Evolutionary conservation across 257 asterid genomes (phyloP).

Genomic region (Fraxinus americana): DNA sequence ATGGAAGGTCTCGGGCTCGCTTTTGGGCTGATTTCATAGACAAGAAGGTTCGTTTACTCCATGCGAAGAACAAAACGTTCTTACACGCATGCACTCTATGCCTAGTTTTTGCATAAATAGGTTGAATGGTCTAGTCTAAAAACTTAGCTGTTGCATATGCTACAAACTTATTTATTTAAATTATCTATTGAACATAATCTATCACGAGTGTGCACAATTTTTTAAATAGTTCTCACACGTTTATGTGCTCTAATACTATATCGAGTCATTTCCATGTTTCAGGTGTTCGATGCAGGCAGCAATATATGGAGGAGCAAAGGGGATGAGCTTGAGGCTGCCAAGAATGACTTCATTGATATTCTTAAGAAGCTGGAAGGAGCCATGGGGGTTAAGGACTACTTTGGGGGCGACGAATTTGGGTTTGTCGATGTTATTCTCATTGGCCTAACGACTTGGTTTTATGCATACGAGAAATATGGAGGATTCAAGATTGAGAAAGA

Average conservation of each 20-base stretch:
- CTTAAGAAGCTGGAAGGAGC: constrained; percentile 75
- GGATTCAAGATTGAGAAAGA: constrained; percentile 58
- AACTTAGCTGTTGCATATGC: too few relatives aligned
- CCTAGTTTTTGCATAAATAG: too few relatives aligned
- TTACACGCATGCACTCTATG: too few relatives aligned
- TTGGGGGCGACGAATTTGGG: constrained; percentile 64
- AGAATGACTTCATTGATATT: constrained; percentile 58
- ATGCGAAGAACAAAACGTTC: background rate
- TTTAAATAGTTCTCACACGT: too few relatives aligned
- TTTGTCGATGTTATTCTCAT: constrained; percentile 55
- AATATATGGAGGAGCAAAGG: constrained; percentile 62
- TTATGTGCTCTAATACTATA: too few relatives aligned
- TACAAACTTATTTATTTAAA: too few relatives aligned
- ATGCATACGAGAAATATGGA: constrained; percentile 61
- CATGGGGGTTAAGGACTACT: constrained; percentile 56
- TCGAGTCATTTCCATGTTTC: background rate
- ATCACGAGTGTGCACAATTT: too few relatives aligned
- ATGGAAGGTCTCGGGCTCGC: constrained; percentile 63
- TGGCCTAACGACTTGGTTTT: constrained; percentile 61
- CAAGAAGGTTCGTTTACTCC: constrained; percentile 51
- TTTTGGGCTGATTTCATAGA: constrained; percentile 87
- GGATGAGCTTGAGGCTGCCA: constrained; percentile 52
- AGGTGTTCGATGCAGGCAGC: constrained; percentile 56
- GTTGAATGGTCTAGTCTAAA: too few relatives aligned
- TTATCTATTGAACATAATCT: too few relatives aligned